phyloP scores from a whole-genome alignment of 139 green algal species.

The Haematococcus sp. region DNA sequence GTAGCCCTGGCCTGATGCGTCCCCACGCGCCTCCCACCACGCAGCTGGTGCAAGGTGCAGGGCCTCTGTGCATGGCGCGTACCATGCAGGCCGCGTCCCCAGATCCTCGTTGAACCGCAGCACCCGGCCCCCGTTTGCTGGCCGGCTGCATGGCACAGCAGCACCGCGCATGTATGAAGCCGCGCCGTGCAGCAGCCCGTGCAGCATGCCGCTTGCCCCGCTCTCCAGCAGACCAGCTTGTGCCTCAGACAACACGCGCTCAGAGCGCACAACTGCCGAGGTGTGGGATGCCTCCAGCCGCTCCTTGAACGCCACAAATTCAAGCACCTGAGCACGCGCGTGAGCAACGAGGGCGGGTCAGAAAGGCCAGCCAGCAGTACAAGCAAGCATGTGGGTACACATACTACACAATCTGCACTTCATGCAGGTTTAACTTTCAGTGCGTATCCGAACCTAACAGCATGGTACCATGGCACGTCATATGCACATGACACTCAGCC shows the following conservation, averaged over 20 bases:
- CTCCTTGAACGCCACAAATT: slow-evolving; percentile 82
- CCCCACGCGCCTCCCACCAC: background rate
- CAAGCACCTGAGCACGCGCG: slow-evolving; percentile 54
- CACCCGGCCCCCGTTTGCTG: background rate
- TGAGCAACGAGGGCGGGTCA: background rate
- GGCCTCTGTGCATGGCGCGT: slow-evolving; percentile 36
- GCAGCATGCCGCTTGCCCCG: background rate
- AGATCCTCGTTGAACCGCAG: slow-evolving; percentile 81
- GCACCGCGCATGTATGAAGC: background rate
- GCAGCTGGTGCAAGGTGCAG: background rate
- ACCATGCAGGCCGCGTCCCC: slow-evolving; percentile 59
- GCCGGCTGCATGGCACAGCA: background rate
- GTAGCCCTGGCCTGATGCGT: background rate
- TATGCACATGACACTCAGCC: too few species aligned
- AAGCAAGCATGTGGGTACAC: background rate
- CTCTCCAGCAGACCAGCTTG: background rate
- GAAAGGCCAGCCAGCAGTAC: too few species aligned
- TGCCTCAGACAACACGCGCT: slow-evolving; percentile 10
- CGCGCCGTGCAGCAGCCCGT: background rate
- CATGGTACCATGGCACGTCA: background rate
- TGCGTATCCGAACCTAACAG: background rate
- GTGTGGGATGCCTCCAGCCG: slow-evolving; percentile 60
- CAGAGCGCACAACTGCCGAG: slow-evolving; percentile 33
- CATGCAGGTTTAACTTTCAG: background rate
- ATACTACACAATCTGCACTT: background rate